These are phyloP conservation scores for Lepiota brunneoincarnata DNA, from an alignment of 768 basidiomycete genomes.

Conservation along the genomic window DNA sequence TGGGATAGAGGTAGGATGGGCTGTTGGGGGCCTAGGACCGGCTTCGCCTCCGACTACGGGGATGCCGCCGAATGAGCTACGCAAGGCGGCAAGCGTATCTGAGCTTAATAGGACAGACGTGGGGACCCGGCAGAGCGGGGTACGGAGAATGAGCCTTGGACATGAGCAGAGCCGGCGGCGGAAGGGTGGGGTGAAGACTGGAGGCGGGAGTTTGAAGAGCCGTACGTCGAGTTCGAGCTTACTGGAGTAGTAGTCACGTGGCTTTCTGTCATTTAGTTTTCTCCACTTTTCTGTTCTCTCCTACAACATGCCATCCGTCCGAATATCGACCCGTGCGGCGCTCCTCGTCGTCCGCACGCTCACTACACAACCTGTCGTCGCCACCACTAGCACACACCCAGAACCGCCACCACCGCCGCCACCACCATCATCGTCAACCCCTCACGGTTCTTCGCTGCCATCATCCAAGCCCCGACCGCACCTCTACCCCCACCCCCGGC, in stretches of 20 bases:
- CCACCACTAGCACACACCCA: slow-evolving; percentile 15
- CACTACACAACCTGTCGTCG: slow-evolving; percentile 39
- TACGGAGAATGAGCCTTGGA: slow-evolving; percentile 23
- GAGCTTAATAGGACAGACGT: neutral
- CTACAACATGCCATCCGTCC: slow-evolving; percentile 1
- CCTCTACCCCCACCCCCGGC: slow-evolving; percentile 47
- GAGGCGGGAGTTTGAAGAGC: slow-evolving; percentile 6
- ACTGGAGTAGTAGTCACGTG: slow-evolving; percentile 12
- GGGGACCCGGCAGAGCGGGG: slow-evolving; percentile 16
- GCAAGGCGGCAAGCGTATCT: slow-evolving; percentile 3
- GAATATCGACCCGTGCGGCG: slow-evolving; percentile 16
- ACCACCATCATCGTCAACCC: slow-evolving; percentile 7
- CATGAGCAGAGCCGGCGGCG: slow-evolving; percentile 13
- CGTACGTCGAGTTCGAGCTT: slow-evolving; percentile 4
- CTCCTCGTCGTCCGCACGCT: slow-evolving; percentile 35
- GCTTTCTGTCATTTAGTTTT: slow-evolving; percentile 13
- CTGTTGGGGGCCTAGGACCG: slow-evolving; percentile 52
- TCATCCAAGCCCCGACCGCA: slow-evolving; percentile 27
- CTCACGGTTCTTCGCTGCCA: too few species aligned
- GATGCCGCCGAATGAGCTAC: neutral
- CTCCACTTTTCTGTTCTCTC: neutral
- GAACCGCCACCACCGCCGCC: slow-evolving; percentile 11
- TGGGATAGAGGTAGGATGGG: slow-evolving; percentile 79
- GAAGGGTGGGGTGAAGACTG: slow-evolving; percentile 6
- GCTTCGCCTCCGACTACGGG: neutral